Evolutionary conservation across 2,329 filamentous ascomycete genomes (phyloP), one percentile per base, ranked within the genome.

Genomic region (Scolecobasidium constrictum): DNA sequence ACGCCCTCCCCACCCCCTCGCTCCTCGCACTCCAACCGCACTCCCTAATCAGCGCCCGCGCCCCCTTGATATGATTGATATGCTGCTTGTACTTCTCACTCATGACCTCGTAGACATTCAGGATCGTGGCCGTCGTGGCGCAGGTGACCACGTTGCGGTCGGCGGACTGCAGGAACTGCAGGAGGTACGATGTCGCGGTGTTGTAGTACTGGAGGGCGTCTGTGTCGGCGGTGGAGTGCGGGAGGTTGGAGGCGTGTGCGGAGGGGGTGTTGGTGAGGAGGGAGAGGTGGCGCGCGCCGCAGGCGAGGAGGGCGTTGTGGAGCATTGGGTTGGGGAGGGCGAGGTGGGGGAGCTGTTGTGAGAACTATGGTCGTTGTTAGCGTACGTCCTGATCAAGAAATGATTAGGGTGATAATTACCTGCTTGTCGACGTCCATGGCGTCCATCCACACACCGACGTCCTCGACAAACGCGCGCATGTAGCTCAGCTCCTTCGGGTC

Each of bases 31-130:
- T 82, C 90, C 90, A 95, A 4, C 80, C 78, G 53, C 87, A 94
- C 56, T 94, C 86, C 47, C 86, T 85, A 53, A 95, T 88, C 39
- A 94, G 67, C 2, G 86, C 86, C 42, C 86, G 75, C 7, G 86
- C 86, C 4, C 86, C 86, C 0, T 83, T 81, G 50, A 90, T 88
- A 55, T 94, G 88, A 51, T 84, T 88, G 81, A 92, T 90, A n/a
- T 83, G 74, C 52, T 86, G 78, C 28, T 81, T 68, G 4, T 83
- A 78, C 50, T 77, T 77, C 55, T 90, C 83, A 38, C 78, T 86
- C 86, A 95, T 94, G 52, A 88, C 81, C 60, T 95, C 87, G 62
- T 93, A 95, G 3, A 94, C 83, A 52, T 94, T 90, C 22, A 96
- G 72, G 5, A 94, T 81, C 12, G 94, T 81, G 2, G 90, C 87